Evolutionary conservation across 2,329 filamentous ascomycete species (phyloP).

Genomic region (Talaromyces pinophilus): DNA sequence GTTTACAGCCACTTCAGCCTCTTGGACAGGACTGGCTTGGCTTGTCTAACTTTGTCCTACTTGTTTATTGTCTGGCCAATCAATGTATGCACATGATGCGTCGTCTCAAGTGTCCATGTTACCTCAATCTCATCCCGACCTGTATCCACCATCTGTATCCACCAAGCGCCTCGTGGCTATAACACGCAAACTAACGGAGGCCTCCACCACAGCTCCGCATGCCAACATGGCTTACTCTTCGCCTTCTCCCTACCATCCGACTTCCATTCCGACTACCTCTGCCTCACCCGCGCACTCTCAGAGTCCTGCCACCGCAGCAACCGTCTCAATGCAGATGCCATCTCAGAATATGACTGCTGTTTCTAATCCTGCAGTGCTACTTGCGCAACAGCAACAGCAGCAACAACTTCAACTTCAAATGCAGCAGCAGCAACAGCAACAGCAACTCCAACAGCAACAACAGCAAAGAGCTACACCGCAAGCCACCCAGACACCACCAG

Average conservation of each 20-base stretch:
- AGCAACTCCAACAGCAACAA: conserved; percentile 21
- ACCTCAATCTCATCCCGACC: not conserved
- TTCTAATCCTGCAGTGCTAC: conserved; percentile 35
- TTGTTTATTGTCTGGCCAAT: not conserved
- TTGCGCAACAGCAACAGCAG: conserved; percentile 31
- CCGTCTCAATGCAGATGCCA: conserved; percentile 36
- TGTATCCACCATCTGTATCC: conserved; percentile 19
- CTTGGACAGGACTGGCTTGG: conserved; percentile 4
- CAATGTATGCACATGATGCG: conserved; percentile 20
- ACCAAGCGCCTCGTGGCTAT: conserved; percentile 22
- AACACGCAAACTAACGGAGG: conserved; percentile 21
- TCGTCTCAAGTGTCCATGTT: conserved; percentile 16
- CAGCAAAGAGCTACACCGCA: conserved; percentile 24
- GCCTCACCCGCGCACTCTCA: conserved; percentile 36
- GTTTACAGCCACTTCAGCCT: conserved; percentile 2
- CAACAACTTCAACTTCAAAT: conserved; percentile 6
- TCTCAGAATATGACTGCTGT: conserved; percentile 40
- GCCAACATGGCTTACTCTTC: conserved; percentile 36
- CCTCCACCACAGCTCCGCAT: conserved; percentile 36
- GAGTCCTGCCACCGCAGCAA: conserved; percentile 31
- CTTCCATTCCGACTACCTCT: conserved; percentile 34
- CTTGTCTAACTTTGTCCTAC: conserved; percentile 7
- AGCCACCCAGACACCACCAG: not conserved
- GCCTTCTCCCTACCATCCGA: conserved; percentile 36
- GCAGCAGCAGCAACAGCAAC: conserved; percentile 19